Percentiles rank a stretch among this genome's conserved stretches.
phyloP scores from a whole-genome alignment of 2,329 filamentous ascomycete species.

The Mycocentrospora acerina region DNA sequence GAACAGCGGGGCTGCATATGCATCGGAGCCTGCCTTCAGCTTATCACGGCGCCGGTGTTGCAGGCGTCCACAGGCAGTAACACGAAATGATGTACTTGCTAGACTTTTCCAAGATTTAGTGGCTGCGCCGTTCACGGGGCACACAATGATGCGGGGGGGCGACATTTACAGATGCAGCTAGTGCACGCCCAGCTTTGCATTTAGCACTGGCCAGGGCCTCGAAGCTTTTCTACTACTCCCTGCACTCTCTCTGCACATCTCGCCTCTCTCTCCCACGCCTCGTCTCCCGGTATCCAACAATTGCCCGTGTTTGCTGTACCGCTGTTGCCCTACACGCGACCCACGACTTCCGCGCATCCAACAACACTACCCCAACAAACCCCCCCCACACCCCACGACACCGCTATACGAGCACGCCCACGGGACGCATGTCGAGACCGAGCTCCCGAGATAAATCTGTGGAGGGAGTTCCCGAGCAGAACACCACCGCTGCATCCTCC shows the following conservation, averaged over 20 bases:
- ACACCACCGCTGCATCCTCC: constrained; percentile 11
- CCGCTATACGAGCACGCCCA: constrained; percentile 13
- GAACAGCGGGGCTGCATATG: too few species aligned
- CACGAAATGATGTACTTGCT: too few species aligned
- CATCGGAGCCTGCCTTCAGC: too few species aligned
- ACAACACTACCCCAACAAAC: constrained; percentile 13
- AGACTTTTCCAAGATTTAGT: too few species aligned
- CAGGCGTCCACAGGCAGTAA: too few species aligned
- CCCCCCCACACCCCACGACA: constrained; percentile 7
- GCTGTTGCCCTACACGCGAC: background rate
- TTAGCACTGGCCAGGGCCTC: constrained; percentile 1
- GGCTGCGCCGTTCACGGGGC: too few species aligned
- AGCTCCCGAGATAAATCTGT: constrained; percentile 13
- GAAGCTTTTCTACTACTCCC: constrained; percentile 2
- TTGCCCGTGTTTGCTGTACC: background rate
- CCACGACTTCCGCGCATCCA: background rate
- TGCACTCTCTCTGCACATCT: background rate
- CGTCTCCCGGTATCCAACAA: constrained; percentile 1
- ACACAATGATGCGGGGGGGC: too few species aligned
- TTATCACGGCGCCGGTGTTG: too few species aligned
- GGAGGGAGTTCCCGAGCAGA: constrained; percentile 31
- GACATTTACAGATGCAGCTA: too few species aligned
- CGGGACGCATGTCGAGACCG: constrained; percentile 37
- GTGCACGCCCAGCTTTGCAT: background rate
- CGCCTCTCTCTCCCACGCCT: constrained; percentile 1